Evolutionary conservation across 352 stramenopile species (phyloP).

Genomic region (Blastocystis sp.): DNA sequence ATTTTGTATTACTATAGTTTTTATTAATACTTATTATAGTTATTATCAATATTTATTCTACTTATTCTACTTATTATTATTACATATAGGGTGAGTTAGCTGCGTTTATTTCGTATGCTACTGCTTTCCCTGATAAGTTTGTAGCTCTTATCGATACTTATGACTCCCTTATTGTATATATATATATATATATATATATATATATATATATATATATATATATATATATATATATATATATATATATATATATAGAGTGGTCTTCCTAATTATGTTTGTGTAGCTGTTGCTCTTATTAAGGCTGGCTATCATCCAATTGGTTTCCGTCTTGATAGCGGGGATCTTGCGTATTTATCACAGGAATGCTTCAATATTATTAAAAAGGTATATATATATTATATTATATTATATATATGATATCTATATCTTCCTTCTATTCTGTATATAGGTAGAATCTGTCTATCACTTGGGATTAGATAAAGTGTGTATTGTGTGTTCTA

Average conservation of each 20-base stretch:
- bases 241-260: too few species aligned
- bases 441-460: neutral
- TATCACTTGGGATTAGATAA: slow-evolving; percentile 47
- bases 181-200: too few species aligned
- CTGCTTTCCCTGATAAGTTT: slow-evolving; percentile 82
- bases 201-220: slow-evolving; percentile 1
- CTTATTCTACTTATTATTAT: slow-evolving; percentile 1
- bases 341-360: slow-evolving; percentile 81
- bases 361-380: slow-evolving; percentile 40
- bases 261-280: slow-evolving; percentile 82
- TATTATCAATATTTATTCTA: too few species aligned
- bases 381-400: slow-evolving; percentile 27
- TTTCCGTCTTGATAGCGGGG: slow-evolving; percentile 86
- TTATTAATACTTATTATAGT: too few species aligned
- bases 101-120: slow-evolving; percentile 85
- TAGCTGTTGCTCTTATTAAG: slow-evolving; percentile 72
- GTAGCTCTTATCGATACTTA: slow-evolving; percentile 95
- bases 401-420: slow-evolving; percentile 37
- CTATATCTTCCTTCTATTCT: too few species aligned
- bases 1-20: slow-evolving; percentile 46
- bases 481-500: slow-evolving; percentile 79
- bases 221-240: neutral
- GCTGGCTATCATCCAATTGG: slow-evolving; percentile 55
- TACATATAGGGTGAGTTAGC: slow-evolving; percentile 79
- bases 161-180: slow-evolving; percentile 75